A percentile compares a stretch with the other conserved stretches of the same genome.
phyloP scores from a whole-genome alignment of 2,329 filamentous ascomycete genomes.

The Hymenoscyphus fructigenus region DNA sequence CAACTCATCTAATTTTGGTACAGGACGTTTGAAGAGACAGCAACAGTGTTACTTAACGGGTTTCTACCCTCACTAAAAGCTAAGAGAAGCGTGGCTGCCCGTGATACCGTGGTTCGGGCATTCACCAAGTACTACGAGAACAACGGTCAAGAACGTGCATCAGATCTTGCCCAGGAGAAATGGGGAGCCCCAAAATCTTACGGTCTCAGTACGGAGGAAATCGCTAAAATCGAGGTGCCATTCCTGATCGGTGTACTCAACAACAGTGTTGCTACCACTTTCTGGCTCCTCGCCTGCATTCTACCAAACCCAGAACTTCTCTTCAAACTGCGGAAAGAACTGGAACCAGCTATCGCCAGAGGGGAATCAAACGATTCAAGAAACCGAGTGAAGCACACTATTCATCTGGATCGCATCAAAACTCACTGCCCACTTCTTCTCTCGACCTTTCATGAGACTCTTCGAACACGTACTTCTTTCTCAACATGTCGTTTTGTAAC shows the following conservation, averaged over 20 bases:
- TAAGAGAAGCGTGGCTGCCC: neutral
- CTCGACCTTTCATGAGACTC: neutral
- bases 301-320: neutral
- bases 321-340: neutral
- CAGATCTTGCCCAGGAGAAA: no score
- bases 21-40: constrained; percentile 3
- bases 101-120: neutral
- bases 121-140: no score
- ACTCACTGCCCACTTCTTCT: neutral
- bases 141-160: no score
- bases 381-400: neutral
- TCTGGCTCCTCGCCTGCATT: neutral
- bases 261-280: neutral
- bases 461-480: neutral
- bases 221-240: neutral
- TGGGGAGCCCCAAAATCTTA: no score
- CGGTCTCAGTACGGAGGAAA: neutral
- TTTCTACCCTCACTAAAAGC: neutral
- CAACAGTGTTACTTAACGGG: neutral
- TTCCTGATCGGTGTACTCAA: neutral
- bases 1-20: neutral
- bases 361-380: neutral
- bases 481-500: neutral
- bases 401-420: neutral
- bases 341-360: no score